Evolutionary conservation across 2,329 filamentous ascomycete genomes (phyloP), one percentile per base, ranked within the genome.

Genomic region (Exutisphaerella laricina): DNA sequence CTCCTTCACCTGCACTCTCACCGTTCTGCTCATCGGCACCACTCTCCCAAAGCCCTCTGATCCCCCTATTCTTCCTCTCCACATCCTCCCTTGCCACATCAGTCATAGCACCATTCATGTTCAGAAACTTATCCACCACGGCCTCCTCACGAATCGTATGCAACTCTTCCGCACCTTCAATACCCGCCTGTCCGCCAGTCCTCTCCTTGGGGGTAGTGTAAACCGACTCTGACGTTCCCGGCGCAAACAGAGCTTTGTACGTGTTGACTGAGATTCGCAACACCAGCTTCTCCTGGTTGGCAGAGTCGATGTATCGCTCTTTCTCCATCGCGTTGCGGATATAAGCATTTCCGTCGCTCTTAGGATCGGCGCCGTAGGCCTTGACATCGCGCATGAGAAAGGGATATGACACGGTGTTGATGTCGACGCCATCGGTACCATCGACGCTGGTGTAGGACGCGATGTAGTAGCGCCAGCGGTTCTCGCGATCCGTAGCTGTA

Each of bases 401-500:
- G 0, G 70, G 68, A 7, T 63, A 57, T 20, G 56, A 51, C n/a
- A 71, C 42, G 10, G 36, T 33, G 13, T 30, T 41, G 12, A 45
- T 41, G 12, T 57, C 51, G 18, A 73, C 60, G 31, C 66, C 65
- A 40, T 70, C 73, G 0, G 92, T 98, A 2, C 87, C 85, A 59
- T 95, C 88, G 17, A 89, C 78, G 50, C 88, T 86, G 54, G 88
- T 85, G 65, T 85, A 97, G 0, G 89, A 88, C 13, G 90, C 89
- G 44, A 95, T 87, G 63, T 98, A 98, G 69, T 94, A 94, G 57
- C 90, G 86, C 92, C 92, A 98, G 28, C 80, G 71, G 49, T 75
- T 74, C 51, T 80, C 74, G 7, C 46, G 50, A 39, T 63, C 59
- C 12, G 56, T 39, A 3, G 71, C 66, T 39, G 72, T 75, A 17